Base-by-base conservation (phyloP, 305 asterid genomes). In the Coffea humblotiana region DNA sequence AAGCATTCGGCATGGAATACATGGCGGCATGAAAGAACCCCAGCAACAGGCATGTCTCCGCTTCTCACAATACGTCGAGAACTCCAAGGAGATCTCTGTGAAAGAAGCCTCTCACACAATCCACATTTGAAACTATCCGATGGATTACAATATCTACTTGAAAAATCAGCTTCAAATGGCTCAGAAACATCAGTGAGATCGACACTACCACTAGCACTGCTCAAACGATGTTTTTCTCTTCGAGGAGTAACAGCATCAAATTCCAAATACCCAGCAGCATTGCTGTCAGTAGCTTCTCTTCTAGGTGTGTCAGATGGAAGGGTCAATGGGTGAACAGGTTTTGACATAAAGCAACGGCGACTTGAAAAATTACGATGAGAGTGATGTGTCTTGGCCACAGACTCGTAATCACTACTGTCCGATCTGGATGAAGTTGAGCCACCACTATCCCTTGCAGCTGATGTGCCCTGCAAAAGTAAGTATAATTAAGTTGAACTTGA, bases 21-120 rank as follows among this genome's bases (percentile, higher is more conserved):
- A 61, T 96, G 99, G n/a, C 93, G 88, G 72, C 99, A 96, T 16
- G 97, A 92, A 56, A 96, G 98, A 80, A 96, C 94, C 77, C 98
- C 98, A 25, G 99, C 86, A 65, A 94, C 89, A 0, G 98, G 99
- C 98, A 94, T 92, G 77, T 96, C 99, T 47, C 97, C 97, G 29
- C 92, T 94, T 83, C 91, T 89, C 23, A 94, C 88, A 27, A 94
- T 94, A 72, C 97, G 88, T 48, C 94, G 90, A 2, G 98, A 91
- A 81, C 99, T 93, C 98, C 97, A 96, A 21, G 98, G 98, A 0
- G 99, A 94, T 81, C 98, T 88, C 76, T 96, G 99, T 3, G 98
- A 90, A 27, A 96, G 98, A 76, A 87, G 83, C 86, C 98, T 90
- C 84, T 93, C 98, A 27, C 99, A 96, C 79, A 96, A 81, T 56